phyloP scores from a whole-genome alignment of 768 basidiomycete genomes.

The Boletus vermiculosoides region DNA sequence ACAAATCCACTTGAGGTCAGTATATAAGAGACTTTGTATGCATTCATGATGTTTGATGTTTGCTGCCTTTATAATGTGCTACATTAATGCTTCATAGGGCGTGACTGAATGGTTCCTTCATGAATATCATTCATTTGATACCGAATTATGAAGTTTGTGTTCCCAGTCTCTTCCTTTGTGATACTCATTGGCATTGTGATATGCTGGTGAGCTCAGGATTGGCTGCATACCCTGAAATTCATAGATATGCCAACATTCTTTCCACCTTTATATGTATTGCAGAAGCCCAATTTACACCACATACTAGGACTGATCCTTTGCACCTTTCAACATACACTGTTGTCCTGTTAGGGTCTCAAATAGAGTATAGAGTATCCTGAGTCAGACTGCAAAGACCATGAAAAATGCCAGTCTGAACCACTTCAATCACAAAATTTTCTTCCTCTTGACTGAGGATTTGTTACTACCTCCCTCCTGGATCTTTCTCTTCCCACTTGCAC shows the following conservation, averaged over 20 bases:
- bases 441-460: constrained; percentile 37
- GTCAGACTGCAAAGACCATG: neutral
- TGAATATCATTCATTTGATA: neutral
- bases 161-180: neutral
- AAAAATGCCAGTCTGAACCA: neutral
- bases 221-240: neutral
- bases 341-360: too few species aligned
- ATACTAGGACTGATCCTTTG: neutral
- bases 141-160: neutral
- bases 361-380: neutral
- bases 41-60: neutral
- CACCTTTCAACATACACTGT: neutral
- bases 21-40: neutral
- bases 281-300: neutral
- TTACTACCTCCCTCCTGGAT: constrained; percentile 27
- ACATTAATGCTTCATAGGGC: neutral
- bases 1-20: neutral
- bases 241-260: neutral
- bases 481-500: constrained; percentile 10
- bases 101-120: neutral
- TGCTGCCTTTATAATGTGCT: neutral
- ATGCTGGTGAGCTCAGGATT: neutral
- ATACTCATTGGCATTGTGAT: neutral
- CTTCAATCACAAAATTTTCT: constrained; percentile 23
- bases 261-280: neutral